Base-by-base conservation (phyloP, 148 eudicot species). In the Simmondsia chinensis region DNA sequence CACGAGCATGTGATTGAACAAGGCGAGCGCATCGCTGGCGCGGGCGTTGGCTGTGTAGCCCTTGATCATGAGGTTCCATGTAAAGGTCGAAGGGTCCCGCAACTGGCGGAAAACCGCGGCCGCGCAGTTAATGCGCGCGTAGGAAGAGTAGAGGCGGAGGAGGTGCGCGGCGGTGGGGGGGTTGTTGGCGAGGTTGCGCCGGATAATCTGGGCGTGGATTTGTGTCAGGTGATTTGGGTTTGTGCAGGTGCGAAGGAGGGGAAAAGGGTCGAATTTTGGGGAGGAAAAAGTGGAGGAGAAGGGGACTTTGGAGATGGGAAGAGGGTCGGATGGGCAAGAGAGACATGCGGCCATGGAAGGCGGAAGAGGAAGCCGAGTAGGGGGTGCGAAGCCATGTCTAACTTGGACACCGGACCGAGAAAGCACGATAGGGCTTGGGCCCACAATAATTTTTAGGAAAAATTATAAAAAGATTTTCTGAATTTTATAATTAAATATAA, bases 21-120 rank as follows among this genome's bases (percentile, higher is more conserved):
- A 7, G 11, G 40, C 20, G 1, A 80, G 48, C 28, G 80, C 68
- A 26, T 66, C 35, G 0, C 22, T 33, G 0, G 77, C 19, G 31
- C 39, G 36, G 13, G 54, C 61, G 17, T 70, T 73, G 19, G 36
- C 35, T 11, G 63, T 37, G 42, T 67, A 60, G 10, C 64, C 66
- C 32, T 77, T 57, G 29, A 80, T 80, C 19, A 80, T 68, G 20
- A 80, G 39, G 44, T 80, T 80, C 77, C 79, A 80, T 4, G 67
- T 28, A 19, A 76, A 76, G 7, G 68, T 64, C 2, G 68, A 27
- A 0, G 88, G 80, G 10, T 43, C 43, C 0, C 53, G 50, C 12
- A 73, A 24, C 33, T 67, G 65, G 0, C 61, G 48, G 46, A 80
- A 70, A 5, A 80, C 41, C 1, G 40, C 15, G 17, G 54, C 39